These are phyloP conservation scores for Flueggea neowawraea DNA, from an alignment of 441 rosid species.

Conservation along the genomic window DNA sequence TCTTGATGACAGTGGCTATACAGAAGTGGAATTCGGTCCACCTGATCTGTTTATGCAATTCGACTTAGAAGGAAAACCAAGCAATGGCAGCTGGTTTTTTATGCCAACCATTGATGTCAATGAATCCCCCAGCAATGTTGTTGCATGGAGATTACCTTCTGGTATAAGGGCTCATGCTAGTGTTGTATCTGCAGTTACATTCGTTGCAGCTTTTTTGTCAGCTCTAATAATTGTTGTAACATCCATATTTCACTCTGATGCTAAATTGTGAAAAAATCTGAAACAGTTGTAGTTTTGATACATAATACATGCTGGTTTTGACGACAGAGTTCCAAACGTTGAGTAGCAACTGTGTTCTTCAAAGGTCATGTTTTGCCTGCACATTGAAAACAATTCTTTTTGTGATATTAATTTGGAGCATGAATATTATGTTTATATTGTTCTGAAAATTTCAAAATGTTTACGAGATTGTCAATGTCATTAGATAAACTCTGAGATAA, in stretches of 20 bases:
- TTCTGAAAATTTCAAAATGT: too few relatives aligned
- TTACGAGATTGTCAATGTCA: too few relatives aligned
- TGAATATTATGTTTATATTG: too few relatives aligned
- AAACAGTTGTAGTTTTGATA: constrained; percentile 6
- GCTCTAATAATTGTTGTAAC: constrained; percentile 19
- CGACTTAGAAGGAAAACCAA: constrained; percentile 19
- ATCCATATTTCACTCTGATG: constrained; percentile 11
- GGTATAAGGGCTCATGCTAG: constrained; percentile 45
- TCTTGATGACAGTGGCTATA: constrained; percentile 60
- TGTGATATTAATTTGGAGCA: too few relatives aligned
- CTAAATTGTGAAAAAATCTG: background rate
- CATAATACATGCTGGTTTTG: too few relatives aligned
- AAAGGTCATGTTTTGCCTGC: too few relatives aligned
- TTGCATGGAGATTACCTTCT: constrained; percentile 67
- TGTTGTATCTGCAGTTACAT: constrained; percentile 14
- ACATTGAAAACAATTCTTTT: too few relatives aligned
- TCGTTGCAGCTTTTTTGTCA: constrained; percentile 11
- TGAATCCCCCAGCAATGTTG: constrained; percentile 16
- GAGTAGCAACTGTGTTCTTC: too few relatives aligned
- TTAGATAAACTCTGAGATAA: too few relatives aligned
- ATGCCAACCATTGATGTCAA: constrained; percentile 20
- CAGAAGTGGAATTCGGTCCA: constrained; percentile 51
- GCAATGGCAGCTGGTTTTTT: constrained; percentile 34
- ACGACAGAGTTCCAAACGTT: too few relatives aligned
- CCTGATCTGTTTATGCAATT: constrained; percentile 63